Evolutionary conservation across 345 rosid genomes (phyloP).

Genomic region (Ricinus communis): DNA sequence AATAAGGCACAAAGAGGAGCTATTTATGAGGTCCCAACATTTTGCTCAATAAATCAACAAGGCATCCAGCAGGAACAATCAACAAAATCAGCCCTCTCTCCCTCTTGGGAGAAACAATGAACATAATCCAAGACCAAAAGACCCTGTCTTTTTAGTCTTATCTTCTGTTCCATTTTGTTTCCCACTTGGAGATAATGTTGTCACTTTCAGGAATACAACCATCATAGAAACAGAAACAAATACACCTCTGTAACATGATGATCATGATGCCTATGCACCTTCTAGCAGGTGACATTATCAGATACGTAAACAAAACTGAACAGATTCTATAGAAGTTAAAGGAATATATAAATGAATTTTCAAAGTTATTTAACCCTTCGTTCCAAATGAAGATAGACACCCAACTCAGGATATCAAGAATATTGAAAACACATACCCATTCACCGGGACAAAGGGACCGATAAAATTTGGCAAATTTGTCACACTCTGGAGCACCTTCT

Average conservation of each 20-base stretch:
- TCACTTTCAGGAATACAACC: neutral
- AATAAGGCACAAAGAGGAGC: no score
- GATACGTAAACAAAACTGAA: neutral
- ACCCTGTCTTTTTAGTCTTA: neutral
- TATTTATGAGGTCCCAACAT: no score
- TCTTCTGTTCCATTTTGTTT: no score
- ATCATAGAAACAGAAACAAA: neutral
- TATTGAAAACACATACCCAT: conserved; percentile 62
- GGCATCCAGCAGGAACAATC: no score
- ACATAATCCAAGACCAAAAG: neutral
- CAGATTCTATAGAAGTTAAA: neutral
- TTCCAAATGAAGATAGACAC: neutral
- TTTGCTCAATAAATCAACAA: no score
- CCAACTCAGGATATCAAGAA: neutral
- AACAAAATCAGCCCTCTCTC: neutral
- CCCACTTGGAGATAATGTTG: neutral
- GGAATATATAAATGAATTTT: no score
- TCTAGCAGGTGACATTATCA: no score
- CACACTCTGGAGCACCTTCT: conserved; percentile 86
- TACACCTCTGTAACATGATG: neutral
- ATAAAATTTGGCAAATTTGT: conserved; percentile 87
- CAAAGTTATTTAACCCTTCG: neutral
- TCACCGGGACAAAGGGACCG: conserved; percentile 95
- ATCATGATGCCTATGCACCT: no score
- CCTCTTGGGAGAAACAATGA: neutral